Evolutionary conservation across 1,284 basidiomycete species (phyloP).

Genomic region (Pterulicium gracile): DNA sequence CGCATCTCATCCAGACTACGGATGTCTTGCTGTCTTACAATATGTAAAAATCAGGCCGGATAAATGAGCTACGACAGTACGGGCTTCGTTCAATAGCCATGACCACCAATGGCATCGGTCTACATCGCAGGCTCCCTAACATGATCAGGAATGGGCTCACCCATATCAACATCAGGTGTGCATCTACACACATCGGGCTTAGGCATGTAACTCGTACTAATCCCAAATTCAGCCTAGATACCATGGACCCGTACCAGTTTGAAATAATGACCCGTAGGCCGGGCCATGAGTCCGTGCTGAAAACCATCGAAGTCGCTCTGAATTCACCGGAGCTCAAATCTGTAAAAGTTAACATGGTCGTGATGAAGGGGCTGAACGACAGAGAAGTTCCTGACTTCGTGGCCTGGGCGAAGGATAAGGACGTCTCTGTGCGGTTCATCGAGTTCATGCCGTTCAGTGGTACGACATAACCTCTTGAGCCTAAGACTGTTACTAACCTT

Average conservation of each 20-base stretch:
- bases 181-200: slow-evolving; percentile 3
- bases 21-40: neutral
- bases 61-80: slow-evolving; percentile 42
- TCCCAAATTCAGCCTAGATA: slow-evolving; percentile 54
- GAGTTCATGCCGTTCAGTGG: slow-evolving; percentile 92
- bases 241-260: slow-evolving; percentile 80
- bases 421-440: slow-evolving; percentile 74
- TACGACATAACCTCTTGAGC: slow-evolving; percentile 23
- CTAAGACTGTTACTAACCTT: slow-evolving; percentile 7
- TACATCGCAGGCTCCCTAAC: slow-evolving; percentile 61
- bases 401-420: slow-evolving; percentile 54
- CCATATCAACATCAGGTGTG: slow-evolving; percentile 72
- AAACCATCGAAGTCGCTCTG: slow-evolving; percentile 56
- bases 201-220: no score
- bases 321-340: slow-evolving; percentile 36
- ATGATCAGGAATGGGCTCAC: slow-evolving; percentile 68
- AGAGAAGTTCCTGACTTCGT: slow-evolving; percentile 71
- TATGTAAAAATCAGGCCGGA: slow-evolving; percentile 27
- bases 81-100: slow-evolving; percentile 76
- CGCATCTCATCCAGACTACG: slow-evolving; percentile 17
- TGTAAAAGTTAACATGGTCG: slow-evolving; percentile 79
- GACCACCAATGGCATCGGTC: slow-evolving; percentile 76
- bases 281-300: slow-evolving; percentile 68
- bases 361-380: slow-evolving; percentile 75
- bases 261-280: slow-evolving; percentile 73